A percentile compares a stretch with the other conserved stretches of the same genome.
Conservation (phyloP, 371 early-diverging fungal species). For the Mucor mucedo region DNA sequence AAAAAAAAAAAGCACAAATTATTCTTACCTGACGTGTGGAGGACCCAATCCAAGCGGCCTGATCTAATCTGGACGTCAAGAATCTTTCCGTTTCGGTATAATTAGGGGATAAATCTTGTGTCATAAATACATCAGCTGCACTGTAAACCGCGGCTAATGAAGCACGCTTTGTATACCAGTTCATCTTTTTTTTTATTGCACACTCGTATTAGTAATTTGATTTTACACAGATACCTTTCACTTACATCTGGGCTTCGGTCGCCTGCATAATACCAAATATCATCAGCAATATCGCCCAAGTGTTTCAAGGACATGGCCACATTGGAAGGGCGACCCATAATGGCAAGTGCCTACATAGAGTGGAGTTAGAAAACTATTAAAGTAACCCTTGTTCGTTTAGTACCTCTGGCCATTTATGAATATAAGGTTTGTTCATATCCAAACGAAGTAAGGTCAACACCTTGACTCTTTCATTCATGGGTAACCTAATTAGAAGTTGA, state of each 20-base stretch:
- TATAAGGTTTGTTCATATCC: slow-evolving; percentile 73
- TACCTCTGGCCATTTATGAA: slow-evolving; percentile 81
- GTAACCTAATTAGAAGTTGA: slow-evolving; percentile 13
- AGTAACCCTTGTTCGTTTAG: neutral
- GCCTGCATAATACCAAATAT: slow-evolving; percentile 89
- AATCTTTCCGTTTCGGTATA: slow-evolving; percentile 76
- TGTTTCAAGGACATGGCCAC: slow-evolving; percentile 70
- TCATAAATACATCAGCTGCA: slow-evolving; percentile 89
- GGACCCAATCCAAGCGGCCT: slow-evolving; percentile 68
- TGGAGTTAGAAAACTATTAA: neutral
- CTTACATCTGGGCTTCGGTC: slow-evolving; percentile 82
- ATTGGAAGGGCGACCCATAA: slow-evolving; percentile 81
- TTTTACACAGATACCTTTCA: neutral
- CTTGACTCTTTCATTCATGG: slow-evolving; percentile 65
- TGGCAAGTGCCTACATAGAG: slow-evolving; percentile 71
- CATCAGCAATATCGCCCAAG: slow-evolving; percentile 77
- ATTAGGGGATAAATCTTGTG: slow-evolving; percentile 78
- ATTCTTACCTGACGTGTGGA: slow-evolving; percentile 54
- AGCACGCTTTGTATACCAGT: slow-evolving; percentile 88
- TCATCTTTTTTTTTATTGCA: slow-evolving; percentile 57
- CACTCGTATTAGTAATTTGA: neutral
- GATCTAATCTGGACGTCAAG: slow-evolving; percentile 76
- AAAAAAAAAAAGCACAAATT: neutral
- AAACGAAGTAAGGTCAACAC: slow-evolving; percentile 71
- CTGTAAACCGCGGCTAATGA: slow-evolving; percentile 82